These are phyloP conservation scores for Patellifolia procumbens DNA, from an alignment of 179 eudicot species.

Conservation along the genomic window DNA sequence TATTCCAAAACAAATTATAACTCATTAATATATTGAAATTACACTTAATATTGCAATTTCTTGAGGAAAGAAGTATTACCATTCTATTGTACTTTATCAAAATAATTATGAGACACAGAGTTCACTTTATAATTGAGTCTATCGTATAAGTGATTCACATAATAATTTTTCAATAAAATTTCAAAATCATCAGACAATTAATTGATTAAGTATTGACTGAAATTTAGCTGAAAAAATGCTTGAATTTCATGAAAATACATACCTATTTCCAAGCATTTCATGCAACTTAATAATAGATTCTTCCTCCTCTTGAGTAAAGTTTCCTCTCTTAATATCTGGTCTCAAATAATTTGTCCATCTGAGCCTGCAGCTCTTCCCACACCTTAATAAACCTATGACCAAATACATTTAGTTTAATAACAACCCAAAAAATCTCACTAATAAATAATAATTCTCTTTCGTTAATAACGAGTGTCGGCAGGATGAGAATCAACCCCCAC, in stretches of 20 bases:
- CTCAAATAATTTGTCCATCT: constrained; percentile 41
- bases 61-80: too few species aligned
- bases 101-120: not conserved
- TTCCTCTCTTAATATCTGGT: constrained; percentile 43
- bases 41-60: too few species aligned
- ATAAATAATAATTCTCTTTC: too few species aligned
- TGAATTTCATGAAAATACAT: not conserved
- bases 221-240: not conserved
- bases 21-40: too few species aligned
- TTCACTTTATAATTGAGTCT: not conserved
- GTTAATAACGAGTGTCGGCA: too few species aligned
- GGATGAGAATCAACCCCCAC: too few species aligned
- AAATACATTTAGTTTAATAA: not conserved
- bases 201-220: not conserved
- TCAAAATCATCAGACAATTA: not conserved
- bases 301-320: constrained; percentile 39
- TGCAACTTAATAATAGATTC: constrained; percentile 41
- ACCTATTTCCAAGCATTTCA: constrained; percentile 43
- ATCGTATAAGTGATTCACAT: too few species aligned
- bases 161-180: not conserved
- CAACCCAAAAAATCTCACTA: not conserved
- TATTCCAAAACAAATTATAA: too few species aligned
- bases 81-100: not conserved
- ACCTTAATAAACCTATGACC: constrained; percentile 54
- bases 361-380: constrained; percentile 49